Evolutionary conservation across 352 stramenopile genomes (phyloP), one percentile per base, ranked within the genome.

Genomic region (Phytophthora parvispora): DNA sequence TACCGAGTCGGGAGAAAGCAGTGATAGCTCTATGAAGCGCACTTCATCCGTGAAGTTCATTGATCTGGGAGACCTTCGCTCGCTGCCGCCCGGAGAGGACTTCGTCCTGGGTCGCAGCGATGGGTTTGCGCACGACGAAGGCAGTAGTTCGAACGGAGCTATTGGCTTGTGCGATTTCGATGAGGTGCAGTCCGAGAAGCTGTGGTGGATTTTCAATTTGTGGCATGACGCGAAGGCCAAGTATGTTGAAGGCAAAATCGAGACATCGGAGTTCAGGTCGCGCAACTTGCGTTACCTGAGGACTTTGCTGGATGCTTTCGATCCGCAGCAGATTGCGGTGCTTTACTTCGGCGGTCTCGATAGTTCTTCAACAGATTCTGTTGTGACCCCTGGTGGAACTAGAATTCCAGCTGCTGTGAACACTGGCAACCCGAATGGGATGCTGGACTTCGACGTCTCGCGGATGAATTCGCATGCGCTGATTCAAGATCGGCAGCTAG

Each of bases 141-240:
- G 69, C 12, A 87, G 78, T 40, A 88, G 77, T 34, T 84, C 78
- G 1, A 87, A 82, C 32, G 76, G 75, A 32, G 81, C 75, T 2
- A 87, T 93, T 28, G 85, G 87, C 15, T 60, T 90, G 18, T 94
- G 88, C 60, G 87, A 93, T 67, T 94, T 93, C 50, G 86, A 95
- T 29, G 86, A 93, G 63, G 80, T 89, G n/a, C 87, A 94, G 63
- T 93, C 84, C 2, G 87, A 93, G 66, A 84, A 82, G 36, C 63
- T 95, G 18, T 94, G 87, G 84, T 94, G 84, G 84, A 90, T 95
- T 16, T 95, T 95, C 40, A 94, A 93, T 34, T 31, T 81, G 29
- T 95, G 86, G 86, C 74, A 70, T 12, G 75, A 86, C 40, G 78
- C 79, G 1, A 91, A 91, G 45, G 62, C 69, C 12, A 93, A 91